Conservation (phyloP, 306 rosid species). For the Rosa multiflora region DNA sequence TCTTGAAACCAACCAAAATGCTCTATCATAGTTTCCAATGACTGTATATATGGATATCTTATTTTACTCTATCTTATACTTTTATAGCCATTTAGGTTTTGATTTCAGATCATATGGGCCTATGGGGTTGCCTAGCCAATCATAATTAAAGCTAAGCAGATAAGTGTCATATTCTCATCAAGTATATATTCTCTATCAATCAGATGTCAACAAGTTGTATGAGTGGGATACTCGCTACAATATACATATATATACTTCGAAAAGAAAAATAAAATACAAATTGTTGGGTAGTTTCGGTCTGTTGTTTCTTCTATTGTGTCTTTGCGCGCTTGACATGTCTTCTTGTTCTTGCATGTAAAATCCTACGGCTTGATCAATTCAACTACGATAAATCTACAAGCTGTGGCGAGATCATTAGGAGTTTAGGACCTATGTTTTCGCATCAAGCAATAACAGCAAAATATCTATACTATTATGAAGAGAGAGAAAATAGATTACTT, state of each 20-base stretch:
- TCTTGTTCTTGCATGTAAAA: not conserved
- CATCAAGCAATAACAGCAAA: not conserved
- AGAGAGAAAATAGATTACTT: too few species aligned
- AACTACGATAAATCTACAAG: not conserved
- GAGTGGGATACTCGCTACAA: slow-evolving; percentile 5
- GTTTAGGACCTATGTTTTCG: not conserved
- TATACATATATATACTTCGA: not conserved
- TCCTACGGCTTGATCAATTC: not conserved
- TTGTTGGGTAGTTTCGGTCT: not conserved
- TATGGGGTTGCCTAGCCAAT: not conserved
- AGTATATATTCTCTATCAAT: not conserved
- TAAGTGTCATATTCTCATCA: not conserved
- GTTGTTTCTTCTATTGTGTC: not conserved
- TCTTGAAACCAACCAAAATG: slow-evolving; percentile 6
- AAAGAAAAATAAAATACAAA: not conserved
- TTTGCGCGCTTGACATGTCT: not conserved
- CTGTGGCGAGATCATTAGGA: not conserved
- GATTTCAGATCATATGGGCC: not conserved
- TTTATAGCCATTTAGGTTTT: not conserved
- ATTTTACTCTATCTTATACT: not conserved
- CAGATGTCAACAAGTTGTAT: not conserved
- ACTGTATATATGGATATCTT: slow-evolving; percentile 7
- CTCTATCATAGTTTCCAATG: not conserved
- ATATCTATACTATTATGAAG: not conserved
- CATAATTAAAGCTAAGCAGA: not conserved